Percentiles rank a stretch among this genome's conserved stretches.
These are phyloP conservation scores for Rubroshorea leprosula DNA, from an alignment of 345 rosid genomes.

Conservation along the genomic window DNA sequence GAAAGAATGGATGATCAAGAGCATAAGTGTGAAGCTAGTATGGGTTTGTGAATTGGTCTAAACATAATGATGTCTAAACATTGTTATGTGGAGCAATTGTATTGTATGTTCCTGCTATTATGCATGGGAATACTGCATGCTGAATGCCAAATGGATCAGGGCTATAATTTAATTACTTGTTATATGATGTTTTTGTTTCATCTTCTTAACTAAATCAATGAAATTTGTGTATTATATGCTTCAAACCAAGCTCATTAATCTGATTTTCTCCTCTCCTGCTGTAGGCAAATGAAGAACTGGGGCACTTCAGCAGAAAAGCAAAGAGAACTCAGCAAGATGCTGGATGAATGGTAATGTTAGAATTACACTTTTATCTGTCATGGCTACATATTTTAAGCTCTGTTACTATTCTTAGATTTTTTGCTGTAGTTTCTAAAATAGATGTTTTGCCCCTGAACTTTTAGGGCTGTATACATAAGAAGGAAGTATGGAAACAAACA, in stretches of 20 bases:
- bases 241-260: background rate
- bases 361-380: conserved; percentile 17
- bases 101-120: no score
- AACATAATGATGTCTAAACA: no score
- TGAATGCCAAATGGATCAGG: no score
- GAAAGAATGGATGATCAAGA: background rate
- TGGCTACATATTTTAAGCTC: conserved; percentile 9
- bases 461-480: conserved; percentile 70
- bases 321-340: conserved; percentile 78
- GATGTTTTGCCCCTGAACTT: conserved; percentile 11
- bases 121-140: no score
- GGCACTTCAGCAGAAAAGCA: conserved; percentile 80
- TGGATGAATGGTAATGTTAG: conserved; percentile 81
- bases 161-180: background rate
- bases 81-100: no score
- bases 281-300: conserved; percentile 91
- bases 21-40: no score
- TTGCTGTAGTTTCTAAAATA: conserved; percentile 9
- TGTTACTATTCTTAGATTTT: background rate
- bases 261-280: background rate
- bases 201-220: conserved; percentile 1
- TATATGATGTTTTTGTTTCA: background rate
- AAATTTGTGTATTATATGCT: conserved; percentile 2
- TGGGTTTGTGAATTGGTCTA: no score
- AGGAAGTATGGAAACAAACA: conserved; percentile 65